Base-by-base conservation (phyloP, 177 flowering plant genomes). In the Vitis hybrid region DNA sequence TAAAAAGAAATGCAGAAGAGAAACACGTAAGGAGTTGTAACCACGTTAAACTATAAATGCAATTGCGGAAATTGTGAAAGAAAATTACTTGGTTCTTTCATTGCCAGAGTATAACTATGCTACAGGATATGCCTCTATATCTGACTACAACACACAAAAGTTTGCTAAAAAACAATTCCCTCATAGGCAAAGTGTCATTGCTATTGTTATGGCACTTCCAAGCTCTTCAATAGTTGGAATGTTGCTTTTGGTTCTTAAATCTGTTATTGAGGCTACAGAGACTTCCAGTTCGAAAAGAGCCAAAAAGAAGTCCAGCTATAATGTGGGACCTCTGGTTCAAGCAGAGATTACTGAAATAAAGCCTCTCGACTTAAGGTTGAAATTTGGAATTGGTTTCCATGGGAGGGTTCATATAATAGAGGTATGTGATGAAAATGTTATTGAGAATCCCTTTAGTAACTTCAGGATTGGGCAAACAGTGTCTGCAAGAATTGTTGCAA, bases 341-440 rank as follows among this genome's bases (percentile, higher is more conserved):
- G 99, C 94, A 12, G 98, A 94, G 98, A 84, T 95, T 73, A 89
- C 88, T 65, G 95, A 92, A 52, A 82, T 88, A 64, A 91, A 75
- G 82, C 26, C 89, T 66, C 84, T 88, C 60, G 98, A 93, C 72
- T 61, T 96, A 69, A 81, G 85, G 64, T 30, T 93, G 71, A 92
- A 91, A 79, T 96, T 96, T 82, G 97, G 99, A 65, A 59, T 76
- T 78, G 86, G 89, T 67, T 83, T 86, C 23, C 26, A 23, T 23
- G 98, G 97, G 62, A 85, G 97, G 72, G 74, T 96, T 58, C 97
- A 93, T 74, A 81, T 96, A 72, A 93, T 98, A 55, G 99, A 96
- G 97, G 98, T 94, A 79, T 23, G 26, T 23, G 92, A 86, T 72
- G 88, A 71, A 64, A 75, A 71, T 71, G 61, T 48, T 17, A 60